Evolutionary conservation across 2,329 filamentous ascomycete genomes (phyloP), one percentile per base, ranked within the genome.

Genomic region (Alternaria sp.): DNA sequence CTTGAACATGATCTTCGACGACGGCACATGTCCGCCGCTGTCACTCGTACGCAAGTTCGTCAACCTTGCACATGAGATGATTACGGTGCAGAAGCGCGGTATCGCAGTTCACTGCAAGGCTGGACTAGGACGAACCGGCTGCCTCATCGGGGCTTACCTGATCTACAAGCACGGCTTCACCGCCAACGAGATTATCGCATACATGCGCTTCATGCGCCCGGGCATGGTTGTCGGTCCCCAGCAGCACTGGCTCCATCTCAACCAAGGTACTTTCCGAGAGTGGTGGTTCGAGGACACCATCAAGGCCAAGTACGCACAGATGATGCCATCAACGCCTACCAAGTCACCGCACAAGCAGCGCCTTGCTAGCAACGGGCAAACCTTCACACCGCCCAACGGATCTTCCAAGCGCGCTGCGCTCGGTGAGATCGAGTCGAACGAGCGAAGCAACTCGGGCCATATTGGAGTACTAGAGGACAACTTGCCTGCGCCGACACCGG

Each of bases 21-120:
- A 99, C 72, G 95, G 95, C 66, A 99, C 95, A 4, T 99, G 95
- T 78, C 95, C 95, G 22, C 89, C 93, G 2, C 83, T 99, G 53
- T 88, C 88, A 18, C 89, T 94, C n/a, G 95, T 99, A 28, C 89
- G 92, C 68, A 94, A 94, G 76, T 99, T 99, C 78, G 94, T 99
- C 79, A 92, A 92, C 68, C 85, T 99, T 60, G 94, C 95, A 1
- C 95, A 98, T 75, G 91, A 96, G 76, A 97, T 91, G 80, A 99
- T 99, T 74, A 94, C 90, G 1, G 86, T 94, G 51, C 92, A 91
- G 81, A 93, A 94, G 81, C 94, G 93, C 85, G 91, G 90, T 46
- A 97, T 99, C 66, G 95, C 95, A 5, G 95, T 99, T 7, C 95
- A 99, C 81, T 99, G 95, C 87, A 99, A 99, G 82, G 95, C 95